Conservation (phyloP, 768 basidiomycete species). For the Auricularia cornea region DNA sequence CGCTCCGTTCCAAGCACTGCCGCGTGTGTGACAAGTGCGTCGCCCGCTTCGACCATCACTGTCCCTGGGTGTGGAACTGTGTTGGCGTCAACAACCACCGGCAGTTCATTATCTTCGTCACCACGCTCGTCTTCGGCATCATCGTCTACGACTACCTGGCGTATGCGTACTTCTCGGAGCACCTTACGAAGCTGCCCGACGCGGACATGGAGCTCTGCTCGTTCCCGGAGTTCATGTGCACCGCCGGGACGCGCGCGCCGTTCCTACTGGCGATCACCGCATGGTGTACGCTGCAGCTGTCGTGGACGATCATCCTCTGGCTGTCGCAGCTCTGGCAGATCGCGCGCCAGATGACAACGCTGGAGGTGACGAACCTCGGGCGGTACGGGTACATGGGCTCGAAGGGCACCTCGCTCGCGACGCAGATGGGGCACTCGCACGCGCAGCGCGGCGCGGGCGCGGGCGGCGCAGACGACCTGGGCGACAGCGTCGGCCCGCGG, state of each 20-base stretch:
- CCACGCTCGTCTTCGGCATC: constrained; percentile 76
- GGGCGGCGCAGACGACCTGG: constrained; percentile 41
- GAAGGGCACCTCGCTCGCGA: constrained; percentile 53
- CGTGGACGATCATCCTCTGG: constrained; percentile 87
- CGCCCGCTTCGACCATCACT: constrained; percentile 91
- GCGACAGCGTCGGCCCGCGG: constrained; percentile 22
- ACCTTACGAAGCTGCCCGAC: constrained; percentile 41
- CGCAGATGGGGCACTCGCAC: constrained; percentile 78
- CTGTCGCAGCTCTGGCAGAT: constrained; percentile 88
- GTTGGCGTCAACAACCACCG: constrained; percentile 93
- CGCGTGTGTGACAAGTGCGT: constrained; percentile 85
- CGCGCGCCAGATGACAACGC: constrained; percentile 87
- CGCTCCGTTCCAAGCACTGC: constrained; percentile 92
- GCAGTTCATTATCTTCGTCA: constrained; percentile 91
- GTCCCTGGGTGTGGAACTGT: constrained; percentile 99
- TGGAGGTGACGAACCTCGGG: constrained; percentile 92
- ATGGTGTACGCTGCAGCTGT: constrained; percentile 92
- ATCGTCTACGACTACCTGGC: constrained; percentile 75
- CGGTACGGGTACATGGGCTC: constrained; percentile 97
- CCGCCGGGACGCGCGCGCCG: constrained; percentile 59
- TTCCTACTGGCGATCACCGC: constrained; percentile 74
- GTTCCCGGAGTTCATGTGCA: constrained; percentile 41
- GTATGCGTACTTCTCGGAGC: constrained; percentile 41
- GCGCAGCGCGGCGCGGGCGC: constrained; percentile 25
- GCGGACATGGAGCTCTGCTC: constrained; percentile 12